phyloP scores from a whole-genome alignment of 164 flowering plant species.

The Saururus chinensis region DNA sequence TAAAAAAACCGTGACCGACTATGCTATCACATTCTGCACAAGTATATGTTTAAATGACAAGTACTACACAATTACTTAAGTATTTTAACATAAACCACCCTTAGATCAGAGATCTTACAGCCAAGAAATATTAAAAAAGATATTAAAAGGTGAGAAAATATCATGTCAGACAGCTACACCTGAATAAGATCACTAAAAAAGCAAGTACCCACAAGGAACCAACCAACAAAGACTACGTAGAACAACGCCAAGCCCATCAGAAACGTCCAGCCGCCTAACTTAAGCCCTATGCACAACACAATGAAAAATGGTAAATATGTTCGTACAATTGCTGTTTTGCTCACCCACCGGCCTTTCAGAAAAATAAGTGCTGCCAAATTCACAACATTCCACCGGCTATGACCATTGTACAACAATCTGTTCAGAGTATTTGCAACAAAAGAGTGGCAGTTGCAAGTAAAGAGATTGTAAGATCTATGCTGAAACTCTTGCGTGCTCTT shows the following conservation, averaged over 20 bases:
- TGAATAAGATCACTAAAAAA: constrained; percentile 62
- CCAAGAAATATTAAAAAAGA: too few species aligned
- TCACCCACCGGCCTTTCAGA: constrained; percentile 76
- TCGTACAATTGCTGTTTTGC: constrained; percentile 29
- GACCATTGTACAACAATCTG: constrained; percentile 42
- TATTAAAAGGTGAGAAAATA: too few species aligned
- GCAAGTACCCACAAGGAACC: constrained; percentile 80
- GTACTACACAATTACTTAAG: too few species aligned
- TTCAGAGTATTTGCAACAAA: constrained; percentile 82
- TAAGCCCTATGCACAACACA: constrained; percentile 41
- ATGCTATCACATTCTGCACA: too few species aligned
- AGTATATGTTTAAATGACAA: too few species aligned
- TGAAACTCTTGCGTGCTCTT: constrained; percentile 83
- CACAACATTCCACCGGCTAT: constrained; percentile 80
- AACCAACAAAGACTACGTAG: constrained; percentile 42
- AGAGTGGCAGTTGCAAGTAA: constrained; percentile 95
- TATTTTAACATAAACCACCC: too few species aligned
- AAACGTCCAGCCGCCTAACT: constrained; percentile 51
- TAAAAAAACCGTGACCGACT: too few species aligned
- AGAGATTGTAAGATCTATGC: constrained; percentile 66
- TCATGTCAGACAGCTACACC: constrained; percentile 12
- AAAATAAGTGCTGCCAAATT: constrained; percentile 69
- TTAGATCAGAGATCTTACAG: too few species aligned
- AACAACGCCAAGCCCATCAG: constrained; percentile 40
- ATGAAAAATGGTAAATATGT: constrained; percentile 58